Base-by-base conservation (phyloP, 148 eudicot genomes). In the Cornus controversa region DNA sequence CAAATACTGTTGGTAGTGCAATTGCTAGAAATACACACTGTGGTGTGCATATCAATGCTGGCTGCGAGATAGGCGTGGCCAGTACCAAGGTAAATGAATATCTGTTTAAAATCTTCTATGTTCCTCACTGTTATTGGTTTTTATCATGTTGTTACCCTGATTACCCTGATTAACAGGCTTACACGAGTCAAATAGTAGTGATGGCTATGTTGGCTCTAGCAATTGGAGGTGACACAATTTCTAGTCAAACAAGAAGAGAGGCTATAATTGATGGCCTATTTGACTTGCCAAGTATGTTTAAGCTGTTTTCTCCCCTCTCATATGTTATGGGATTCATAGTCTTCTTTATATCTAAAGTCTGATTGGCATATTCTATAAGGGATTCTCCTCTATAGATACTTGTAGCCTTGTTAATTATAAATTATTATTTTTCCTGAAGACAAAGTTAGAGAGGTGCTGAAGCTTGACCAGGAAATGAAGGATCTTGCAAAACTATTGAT, bases 131-230 rank as follows among this genome's bases (percentile, higher is more conserved):
- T 24, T 9, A 47, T 20, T 50, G 37, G 13, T 26, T 63, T 57
- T 40, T n/a, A 5, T 29, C 18, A 53, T 25, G 64, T 66, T 67
- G 16, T 75, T 72, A 8, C 78, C n/a, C n/a, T 60, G 75, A n/a
- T n/a, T n/a, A n/a, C n/a, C n/a, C n/a, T 77, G 42, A 28, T 69
- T 36, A 80, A 78, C 85, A 96, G 99, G 99, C 99, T n/a, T 96
- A 96, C 78, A 96, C 99, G 4, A 96, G 99, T 86, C 99, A 96
- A 85, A 93, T 96, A 72, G 99, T 90, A 25, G 99, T 94, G 67
- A 96, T 96, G 98, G 96, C 98, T 70, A 93, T 96, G 98, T 70
- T 96, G 80, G 95, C 98, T 80, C 83, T 96, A 79, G 99, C 99
- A 63, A 91, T 96, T 78, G 98, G 90, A 36, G 89, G 86, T 76